Base-by-base conservation (phyloP, 225 moss, liverwort and hornwort species). In the Neckera pumila region DNA sequence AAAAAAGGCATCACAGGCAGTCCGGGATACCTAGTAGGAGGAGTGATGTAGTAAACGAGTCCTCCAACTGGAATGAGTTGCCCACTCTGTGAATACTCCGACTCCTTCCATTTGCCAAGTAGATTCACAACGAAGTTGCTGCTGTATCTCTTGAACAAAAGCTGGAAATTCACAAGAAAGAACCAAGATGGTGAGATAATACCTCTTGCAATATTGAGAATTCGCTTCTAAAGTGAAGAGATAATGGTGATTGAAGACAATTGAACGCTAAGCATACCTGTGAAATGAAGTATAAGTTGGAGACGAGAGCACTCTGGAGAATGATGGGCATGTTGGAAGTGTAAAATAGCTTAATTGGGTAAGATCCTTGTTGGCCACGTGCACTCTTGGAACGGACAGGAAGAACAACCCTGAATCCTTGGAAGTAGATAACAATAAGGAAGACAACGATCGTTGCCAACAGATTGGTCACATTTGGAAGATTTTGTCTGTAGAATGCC, bases 321-420 rank as follows among this genome's bases (percentile, higher is more conserved):
- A 98, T 98, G 78, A 98, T 98, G 85, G 98, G 98, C 97, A 98
- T 98, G 86, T 98, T 98, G 30, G 98, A 98, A 27, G 98, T 98
- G 77, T 98, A 98, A 88, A 98, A 98, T 66, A 98, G 95, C 91
- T 98, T 97, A 83, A 98, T 98, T 27, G 98, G 98, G 89, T 98
- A 98, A n/a, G 98, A 98, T 40, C 98, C 98, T 89, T 95, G 95
- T 85, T 98, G 98, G 62, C 98, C 98, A 81, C 98, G 98, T 59
- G 98, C 97, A 87, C 95, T 98, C 93, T 93, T 97, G 28, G 98
- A 97, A 77, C 98, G 96, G 47, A 98, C 98, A 56, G 98, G 97
- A 49, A 98, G 97, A 80, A 97, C 98, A 63, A 98, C 98, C 58
- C 98, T 92, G 85, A 98, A 98, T 62, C 98, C 98, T 94, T 97